These are phyloP conservation scores for Lycium barbarum DNA, from an alignment of 257 asterid species.

Conservation along the genomic window DNA sequence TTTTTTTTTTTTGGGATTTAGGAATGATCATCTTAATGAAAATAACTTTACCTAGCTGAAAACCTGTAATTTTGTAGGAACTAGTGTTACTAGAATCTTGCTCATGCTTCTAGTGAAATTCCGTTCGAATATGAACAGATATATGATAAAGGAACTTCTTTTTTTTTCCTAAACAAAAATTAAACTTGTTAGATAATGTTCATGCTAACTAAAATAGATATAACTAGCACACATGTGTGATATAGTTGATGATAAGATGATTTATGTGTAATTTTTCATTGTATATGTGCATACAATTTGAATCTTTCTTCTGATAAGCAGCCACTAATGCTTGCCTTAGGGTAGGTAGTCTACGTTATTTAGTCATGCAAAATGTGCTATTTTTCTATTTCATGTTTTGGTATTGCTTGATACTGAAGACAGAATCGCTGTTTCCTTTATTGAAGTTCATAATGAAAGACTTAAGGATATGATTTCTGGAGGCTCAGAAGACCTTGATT, in stretches of 20 bases:
- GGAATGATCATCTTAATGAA: too few species aligned
- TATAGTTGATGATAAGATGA: neutral
- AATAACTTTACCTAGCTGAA: neutral
- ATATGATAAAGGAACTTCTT: neutral
- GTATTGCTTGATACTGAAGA: constrained; percentile 34
- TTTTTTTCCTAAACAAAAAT: neutral
- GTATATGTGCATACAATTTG: neutral
- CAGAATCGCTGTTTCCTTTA: constrained; percentile 36
- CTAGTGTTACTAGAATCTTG: too few species aligned
- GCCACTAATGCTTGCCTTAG: neutral
- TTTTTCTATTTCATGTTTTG: constrained; percentile 28
- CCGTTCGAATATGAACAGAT: neutral
- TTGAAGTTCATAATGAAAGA: constrained; percentile 55
- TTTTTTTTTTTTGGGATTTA: too few species aligned
- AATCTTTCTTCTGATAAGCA: neutral
- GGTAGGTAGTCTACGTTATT: neutral
- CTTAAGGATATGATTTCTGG: constrained; percentile 60
- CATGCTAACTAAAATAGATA: neutral
- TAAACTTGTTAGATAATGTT: neutral
- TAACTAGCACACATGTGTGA: neutral
- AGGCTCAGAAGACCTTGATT: constrained; percentile 59
- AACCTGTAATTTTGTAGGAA: neutral
- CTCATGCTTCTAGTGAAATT: neutral
- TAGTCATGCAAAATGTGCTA: neutral
- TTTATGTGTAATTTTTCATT: neutral